Conservation (phyloP, 2,329 filamentous ascomycete genomes). For the Thielaviopsis populi region DNA sequence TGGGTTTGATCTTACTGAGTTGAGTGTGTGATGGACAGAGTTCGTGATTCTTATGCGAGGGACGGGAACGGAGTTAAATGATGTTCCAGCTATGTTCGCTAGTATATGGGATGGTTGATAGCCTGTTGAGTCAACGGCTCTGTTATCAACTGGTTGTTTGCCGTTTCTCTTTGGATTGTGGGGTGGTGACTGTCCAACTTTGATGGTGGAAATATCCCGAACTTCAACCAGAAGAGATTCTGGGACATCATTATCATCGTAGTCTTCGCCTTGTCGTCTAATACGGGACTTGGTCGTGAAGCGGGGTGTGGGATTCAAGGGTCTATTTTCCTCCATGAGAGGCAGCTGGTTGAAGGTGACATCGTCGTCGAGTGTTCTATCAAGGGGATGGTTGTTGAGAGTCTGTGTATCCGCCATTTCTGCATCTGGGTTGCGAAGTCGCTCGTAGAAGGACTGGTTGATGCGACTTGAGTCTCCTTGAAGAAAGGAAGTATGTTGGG, state of each 20-base stretch:
- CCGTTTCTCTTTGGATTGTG: conserved; percentile 19
- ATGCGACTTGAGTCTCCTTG: conserved; percentile 26
- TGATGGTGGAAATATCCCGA: conserved; percentile 22
- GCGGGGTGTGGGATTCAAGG: conserved; percentile 24
- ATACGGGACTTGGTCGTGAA: conserved; percentile 1
- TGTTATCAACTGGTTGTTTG: conserved; percentile 21
- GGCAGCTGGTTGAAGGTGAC: conserved; percentile 33
- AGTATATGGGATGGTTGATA: neutral
- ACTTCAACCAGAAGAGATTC: conserved; percentile 47
- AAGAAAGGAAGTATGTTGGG: conserved; percentile 32
- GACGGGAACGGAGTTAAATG: neutral
- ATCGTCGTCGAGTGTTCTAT: conserved; percentile 23
- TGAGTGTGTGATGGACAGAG: conserved; percentile 1
- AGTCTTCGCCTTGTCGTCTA: conserved; percentile 28
- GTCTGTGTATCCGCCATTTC: neutral
- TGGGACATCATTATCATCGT: conserved; percentile 46
- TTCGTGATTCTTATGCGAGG: neutral
- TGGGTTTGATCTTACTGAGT: conserved; percentile 8
- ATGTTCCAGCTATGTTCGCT: neutral
- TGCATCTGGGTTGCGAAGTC: conserved; percentile 24
- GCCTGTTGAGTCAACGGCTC: conserved; percentile 27
- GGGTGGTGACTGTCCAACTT: conserved; percentile 16
- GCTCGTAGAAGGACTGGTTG: conserved; percentile 35
- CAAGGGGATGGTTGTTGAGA: conserved; percentile 26
- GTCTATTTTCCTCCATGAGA: conserved; percentile 32